Percentiles rank a stretch among this genome's conserved stretches.
Conservation (phyloP, 805 yeast species). For the Saturnispora quitensis region DNA sequence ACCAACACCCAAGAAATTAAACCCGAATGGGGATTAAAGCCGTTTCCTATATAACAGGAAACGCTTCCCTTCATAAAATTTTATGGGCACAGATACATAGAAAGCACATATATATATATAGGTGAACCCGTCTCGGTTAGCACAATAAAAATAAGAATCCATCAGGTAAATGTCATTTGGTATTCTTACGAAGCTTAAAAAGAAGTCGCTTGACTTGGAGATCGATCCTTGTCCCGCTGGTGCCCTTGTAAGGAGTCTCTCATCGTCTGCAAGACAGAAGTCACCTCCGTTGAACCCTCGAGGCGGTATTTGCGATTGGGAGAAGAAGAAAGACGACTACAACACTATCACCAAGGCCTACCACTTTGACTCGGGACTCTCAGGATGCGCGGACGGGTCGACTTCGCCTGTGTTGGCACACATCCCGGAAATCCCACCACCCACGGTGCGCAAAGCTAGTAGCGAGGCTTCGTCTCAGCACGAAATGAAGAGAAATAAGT, state of each 20-base stretch:
- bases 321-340: background rate
- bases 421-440: background rate
- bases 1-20: background rate
- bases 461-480: background rate
- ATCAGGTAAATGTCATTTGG: slow-evolving; percentile 2
- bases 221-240: background rate
- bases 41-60: background rate
- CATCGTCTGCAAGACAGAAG: background rate
- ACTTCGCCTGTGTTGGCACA: background rate
- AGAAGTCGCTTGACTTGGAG: background rate
- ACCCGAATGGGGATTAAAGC: background rate
- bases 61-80: background rate
- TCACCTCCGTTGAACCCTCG: background rate
- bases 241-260: background rate
- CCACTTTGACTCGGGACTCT: slow-evolving; percentile 5
- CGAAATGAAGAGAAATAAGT: slow-evolving; percentile 1
- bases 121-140: background rate
- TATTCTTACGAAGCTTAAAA: background rate
- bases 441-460: background rate
- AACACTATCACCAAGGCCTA: slow-evolving; percentile 6
- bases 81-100: background rate
- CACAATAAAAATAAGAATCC: too few relatives aligned
- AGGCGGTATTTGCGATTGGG: background rate
- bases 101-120: background rate
- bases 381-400: background rate